Evolutionary conservation across 2,329 filamentous ascomycete genomes (phyloP), one percentile per base, ranked within the genome.

Genomic region (Ophiosphaerella korrae): DNA sequence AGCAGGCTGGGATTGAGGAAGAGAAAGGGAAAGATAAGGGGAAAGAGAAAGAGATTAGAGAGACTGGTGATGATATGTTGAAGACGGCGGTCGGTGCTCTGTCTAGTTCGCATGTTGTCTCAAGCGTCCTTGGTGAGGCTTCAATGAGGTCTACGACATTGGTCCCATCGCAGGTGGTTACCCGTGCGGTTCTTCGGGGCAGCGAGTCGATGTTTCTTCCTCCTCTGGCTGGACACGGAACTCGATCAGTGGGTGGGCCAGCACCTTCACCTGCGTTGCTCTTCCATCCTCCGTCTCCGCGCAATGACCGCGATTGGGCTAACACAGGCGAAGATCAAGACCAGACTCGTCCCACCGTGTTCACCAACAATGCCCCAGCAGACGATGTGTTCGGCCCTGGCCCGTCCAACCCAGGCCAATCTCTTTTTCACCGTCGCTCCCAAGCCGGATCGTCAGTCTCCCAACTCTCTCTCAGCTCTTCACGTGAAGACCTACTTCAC

Each of bases 21-120:
- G n/a, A 40, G 11, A 33, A 53, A 13, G 35, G 46, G 18, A 18
- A 48, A 14, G 34, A 45, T 2, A 41, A 50, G 35, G 35, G 8
- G 21, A 44, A 18, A 37, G 52, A 18, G 39, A 48, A 23, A 18
- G 45, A 26, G 33, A 7, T 23, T 1, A 40, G 3, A 1, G 16
- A 26, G 2, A 26, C 12, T 21, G 18, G 5, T 21, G 18, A 21
- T 21, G 18, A 21, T 4, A 4, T 21, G 7, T 26, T 51, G 14
- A 14, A 37, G 18, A 33, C 21, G 34, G 33, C 32, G 11, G 24
- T 32, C 18, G 37, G 9, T 9, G 16, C 14, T 33, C 36, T 31
- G 5, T 21, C 18, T 5, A 21, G 36, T 13, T 43, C 44, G n/a
- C 48, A 29, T 13, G 32, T 21, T n/a, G 40, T 18, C 7, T 5